Base-by-base conservation (phyloP, 148 eudicot genomes). In the Nepenthes gracilis region DNA sequence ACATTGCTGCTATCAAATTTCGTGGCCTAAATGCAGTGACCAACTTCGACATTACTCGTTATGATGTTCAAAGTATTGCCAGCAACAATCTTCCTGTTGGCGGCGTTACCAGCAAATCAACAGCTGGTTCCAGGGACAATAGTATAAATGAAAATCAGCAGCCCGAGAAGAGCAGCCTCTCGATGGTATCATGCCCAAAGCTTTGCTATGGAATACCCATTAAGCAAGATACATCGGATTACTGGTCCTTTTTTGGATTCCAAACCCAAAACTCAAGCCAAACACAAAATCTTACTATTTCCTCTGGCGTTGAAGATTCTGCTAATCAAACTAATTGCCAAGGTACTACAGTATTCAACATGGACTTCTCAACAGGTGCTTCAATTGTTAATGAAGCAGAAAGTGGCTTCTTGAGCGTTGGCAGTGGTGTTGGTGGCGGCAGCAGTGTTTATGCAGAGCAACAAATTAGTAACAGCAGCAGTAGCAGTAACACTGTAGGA, bases 1-100 rank as follows among this genome's bases (percentile, higher is more conserved):
- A 90, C 76, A 90, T 90, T 35, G 97, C 97, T 0, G 95, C 97
- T 12, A 90, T 90, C 43, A 90, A 90, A 54, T 90, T 90, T 71
- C 70, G 97, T 34, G 97, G 97, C 40, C 78, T 81, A 6, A 90
- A 81, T 5, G 97, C 97, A 0, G 97, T 90, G 48, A 90, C 97
- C 56, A 90, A 90, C 70, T 90, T 90, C 48, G 97, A 90, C 81
- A 87, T 90, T 69, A 84, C 84, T 64, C 86, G 97, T 5, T 90
- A 90, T 43, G 95, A 90, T 52, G 87, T 90, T 2, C 75, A 78
- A 55, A 84, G 88, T 82, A 90, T 90, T 15, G 84, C 80, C 6
- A 73, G 61, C 4, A 71, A 78, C 78, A 86, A 75, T 67, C 90
- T 90, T 6, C 97, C 97, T 2, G 68, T 90, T 1, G 87, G 94